A percentile compares a stretch with the other conserved stretches of the same genome.
phyloP scores from a whole-genome alignment of 1,284 basidiomycete species.

The Leccinum griseonigrum region DNA sequence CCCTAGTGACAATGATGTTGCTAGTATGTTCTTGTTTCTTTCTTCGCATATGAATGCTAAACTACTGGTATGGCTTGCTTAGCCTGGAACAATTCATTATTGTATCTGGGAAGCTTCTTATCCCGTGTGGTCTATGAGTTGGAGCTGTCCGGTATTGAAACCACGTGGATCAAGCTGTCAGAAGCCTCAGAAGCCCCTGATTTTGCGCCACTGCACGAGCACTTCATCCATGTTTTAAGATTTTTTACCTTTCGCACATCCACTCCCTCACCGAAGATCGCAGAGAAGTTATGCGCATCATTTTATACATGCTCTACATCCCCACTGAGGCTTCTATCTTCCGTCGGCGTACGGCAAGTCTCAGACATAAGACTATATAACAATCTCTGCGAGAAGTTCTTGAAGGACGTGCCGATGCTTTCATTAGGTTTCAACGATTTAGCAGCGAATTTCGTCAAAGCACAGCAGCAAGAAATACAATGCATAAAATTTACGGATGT shows the following conservation, averaged over 20 bases:
- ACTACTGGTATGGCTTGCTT: not conserved
- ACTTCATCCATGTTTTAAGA: conserved; percentile 79
- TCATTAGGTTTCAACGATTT: conserved; percentile 58
- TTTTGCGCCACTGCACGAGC: conserved; percentile 37
- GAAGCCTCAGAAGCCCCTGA: conserved; percentile 23
- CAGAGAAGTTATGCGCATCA: conserved; percentile 65
- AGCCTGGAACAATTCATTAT: conserved; percentile 84
- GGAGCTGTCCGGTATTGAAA: conserved; percentile 63
- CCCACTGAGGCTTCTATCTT: conserved; percentile 76
- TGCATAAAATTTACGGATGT: conserved; percentile 82
- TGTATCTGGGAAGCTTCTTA: conserved; percentile 80
- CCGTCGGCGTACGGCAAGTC: conserved; percentile 68
- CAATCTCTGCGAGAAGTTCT: conserved; percentile 64
- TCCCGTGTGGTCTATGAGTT: conserved; percentile 79
- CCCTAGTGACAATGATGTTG: conserved; percentile 65
- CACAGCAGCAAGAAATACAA: conserved; percentile 68
- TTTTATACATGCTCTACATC: conserved; percentile 68
- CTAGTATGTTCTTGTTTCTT: conserved; percentile 41
- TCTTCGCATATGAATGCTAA: not conserved
- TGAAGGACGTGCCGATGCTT: conserved; percentile 77
- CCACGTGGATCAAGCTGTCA: conserved; percentile 38
- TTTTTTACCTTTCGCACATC: conserved; percentile 87
- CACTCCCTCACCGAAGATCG: conserved; percentile 81
- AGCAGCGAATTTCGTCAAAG: conserved; percentile 60
- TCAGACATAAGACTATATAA: conserved; percentile 78